Conservation (phyloP, 352 stramenopile species). For the Pythium myriotylum region DNA sequence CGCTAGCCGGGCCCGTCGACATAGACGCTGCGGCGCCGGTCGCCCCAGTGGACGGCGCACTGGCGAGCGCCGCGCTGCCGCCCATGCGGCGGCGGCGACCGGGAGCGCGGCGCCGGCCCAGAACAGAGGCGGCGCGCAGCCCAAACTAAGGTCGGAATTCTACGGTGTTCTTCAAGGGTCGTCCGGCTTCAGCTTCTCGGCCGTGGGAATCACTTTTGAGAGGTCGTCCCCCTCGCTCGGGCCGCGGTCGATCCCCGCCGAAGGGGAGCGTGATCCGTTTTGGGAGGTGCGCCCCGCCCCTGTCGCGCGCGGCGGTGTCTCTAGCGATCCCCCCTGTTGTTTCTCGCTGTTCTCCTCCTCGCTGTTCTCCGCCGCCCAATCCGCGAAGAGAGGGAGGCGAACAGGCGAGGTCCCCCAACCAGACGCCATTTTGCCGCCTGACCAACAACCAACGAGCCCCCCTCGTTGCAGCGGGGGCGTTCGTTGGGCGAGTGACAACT, state of each 20-base stretch:
- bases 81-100: too few species aligned
- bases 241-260: neutral
- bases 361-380: slow-evolving; percentile 12
- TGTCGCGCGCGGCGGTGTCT: slow-evolving; percentile 22
- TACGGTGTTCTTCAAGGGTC: slow-evolving; percentile 10
- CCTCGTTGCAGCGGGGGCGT: slow-evolving; percentile 10
- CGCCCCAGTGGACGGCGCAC: too few species aligned
- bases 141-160: slow-evolving; percentile 23
- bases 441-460: slow-evolving; percentile 30
- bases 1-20: neutral
- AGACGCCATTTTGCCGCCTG: slow-evolving; percentile 29
- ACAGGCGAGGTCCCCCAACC: slow-evolving; percentile 19
- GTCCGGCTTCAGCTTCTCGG: neutral
- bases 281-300: slow-evolving; percentile 10
- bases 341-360: slow-evolving; percentile 20
- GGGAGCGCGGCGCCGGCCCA: neutral
- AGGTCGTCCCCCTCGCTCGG: slow-evolving; percentile 5
- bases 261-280: neutral
- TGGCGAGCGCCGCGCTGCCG: too few species aligned
- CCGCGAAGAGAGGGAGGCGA: slow-evolving; percentile 7
- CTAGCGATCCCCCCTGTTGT: slow-evolving; percentile 14
- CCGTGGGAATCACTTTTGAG: neutral
- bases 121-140: neutral
- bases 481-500: slow-evolving; percentile 32
- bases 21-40: slow-evolving; percentile 13